Conservation (phyloP, 805 yeast species). For the Candida vartiovaarae region DNA sequence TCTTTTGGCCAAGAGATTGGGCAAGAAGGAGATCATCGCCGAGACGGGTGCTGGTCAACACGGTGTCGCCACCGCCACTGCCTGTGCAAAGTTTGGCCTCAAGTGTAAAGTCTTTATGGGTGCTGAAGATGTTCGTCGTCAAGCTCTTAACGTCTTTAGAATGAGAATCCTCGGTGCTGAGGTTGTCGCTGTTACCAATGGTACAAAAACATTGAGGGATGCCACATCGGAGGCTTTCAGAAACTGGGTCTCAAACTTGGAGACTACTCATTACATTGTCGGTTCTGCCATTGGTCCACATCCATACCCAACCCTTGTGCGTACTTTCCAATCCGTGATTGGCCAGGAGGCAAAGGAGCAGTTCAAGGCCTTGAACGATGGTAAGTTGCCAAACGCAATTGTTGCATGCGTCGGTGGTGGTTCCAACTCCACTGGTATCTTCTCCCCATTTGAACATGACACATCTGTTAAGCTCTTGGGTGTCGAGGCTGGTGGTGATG, state of each 20-base stretch:
- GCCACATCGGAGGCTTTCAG: constrained; percentile 97
- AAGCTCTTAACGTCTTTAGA: constrained; percentile 95
- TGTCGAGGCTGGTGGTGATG: constrained; percentile 99
- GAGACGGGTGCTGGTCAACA: constrained; percentile 95
- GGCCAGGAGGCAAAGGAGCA: constrained; percentile 94
- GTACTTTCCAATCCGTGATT: constrained; percentile 96
- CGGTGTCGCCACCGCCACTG: constrained; percentile 91
- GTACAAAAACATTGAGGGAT: constrained; percentile 93
- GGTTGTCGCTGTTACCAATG: constrained; percentile 88
- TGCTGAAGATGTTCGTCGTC: constrained; percentile 98
- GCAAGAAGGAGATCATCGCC: constrained; percentile 72
- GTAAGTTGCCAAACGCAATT: constrained; percentile 83
- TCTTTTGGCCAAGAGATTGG: constrained; percentile 69
- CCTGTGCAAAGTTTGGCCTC: constrained; percentile 88
- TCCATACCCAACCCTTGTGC: constrained; percentile 95
- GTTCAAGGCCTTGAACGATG: constrained; percentile 69
- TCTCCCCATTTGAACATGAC: constrained; percentile 88
- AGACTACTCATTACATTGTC: constrained; percentile 87
- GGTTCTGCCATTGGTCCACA: constrained; percentile 99
- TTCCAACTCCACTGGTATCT: constrained; percentile 92
- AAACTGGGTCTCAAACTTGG: constrained; percentile 84
- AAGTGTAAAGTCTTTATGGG: constrained; percentile 97
- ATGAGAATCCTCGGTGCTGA: constrained; percentile 95
- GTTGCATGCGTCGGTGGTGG: constrained; percentile 99
- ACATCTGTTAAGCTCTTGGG: constrained; percentile 74